phyloP scores from a whole-genome alignment of 2,329 filamentous ascomycete species.

The Fusarium sp. region DNA sequence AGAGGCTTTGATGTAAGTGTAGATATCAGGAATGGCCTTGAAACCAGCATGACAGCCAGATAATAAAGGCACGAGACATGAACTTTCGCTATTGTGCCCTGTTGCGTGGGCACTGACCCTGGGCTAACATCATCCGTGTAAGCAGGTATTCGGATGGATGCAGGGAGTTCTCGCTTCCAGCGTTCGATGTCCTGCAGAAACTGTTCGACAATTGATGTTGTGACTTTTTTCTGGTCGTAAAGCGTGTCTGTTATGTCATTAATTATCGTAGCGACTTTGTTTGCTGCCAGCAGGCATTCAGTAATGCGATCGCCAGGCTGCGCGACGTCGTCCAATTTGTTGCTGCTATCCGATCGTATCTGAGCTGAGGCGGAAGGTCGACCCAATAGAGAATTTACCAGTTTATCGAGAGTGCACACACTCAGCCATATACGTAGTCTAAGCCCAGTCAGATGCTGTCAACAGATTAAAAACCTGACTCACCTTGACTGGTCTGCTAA shows the following conservation, averaged over 20 bases:
- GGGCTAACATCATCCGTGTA: conserved; percentile 15
- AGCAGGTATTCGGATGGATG: conserved; percentile 44
- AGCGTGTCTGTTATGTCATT: conserved; percentile 61
- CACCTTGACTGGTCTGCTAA: conserved; percentile 42
- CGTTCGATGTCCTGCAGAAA: conserved; percentile 60
- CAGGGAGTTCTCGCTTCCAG: conserved; percentile 63
- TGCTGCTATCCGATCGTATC: conserved; percentile 31
- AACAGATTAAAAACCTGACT: background rate
- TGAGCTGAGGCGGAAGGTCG: conserved; percentile 55
- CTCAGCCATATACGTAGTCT: conserved; percentile 58
- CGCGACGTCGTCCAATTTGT: conserved; percentile 27
- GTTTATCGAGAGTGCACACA: conserved; percentile 57
- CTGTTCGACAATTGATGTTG: conserved; percentile 55
- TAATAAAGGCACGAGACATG: conserved; percentile 73
- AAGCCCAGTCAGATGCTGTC: background rate
- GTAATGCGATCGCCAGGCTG: conserved; percentile 40
- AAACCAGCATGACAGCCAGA: conserved; percentile 71
- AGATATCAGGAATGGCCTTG: conserved; percentile 69
- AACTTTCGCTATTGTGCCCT: conserved; percentile 63
- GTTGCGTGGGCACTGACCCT: conserved; percentile 24
- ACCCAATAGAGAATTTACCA: conserved; percentile 58
- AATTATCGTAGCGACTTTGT: conserved; percentile 60
- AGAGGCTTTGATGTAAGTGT: conserved; percentile 58
- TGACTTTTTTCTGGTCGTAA: conserved; percentile 57
- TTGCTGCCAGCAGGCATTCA: conserved; percentile 58